These are phyloP conservation scores for Ustilago curta DNA, from an alignment of 1,284 basidiomycete species.

Conservation along the genomic window DNA sequence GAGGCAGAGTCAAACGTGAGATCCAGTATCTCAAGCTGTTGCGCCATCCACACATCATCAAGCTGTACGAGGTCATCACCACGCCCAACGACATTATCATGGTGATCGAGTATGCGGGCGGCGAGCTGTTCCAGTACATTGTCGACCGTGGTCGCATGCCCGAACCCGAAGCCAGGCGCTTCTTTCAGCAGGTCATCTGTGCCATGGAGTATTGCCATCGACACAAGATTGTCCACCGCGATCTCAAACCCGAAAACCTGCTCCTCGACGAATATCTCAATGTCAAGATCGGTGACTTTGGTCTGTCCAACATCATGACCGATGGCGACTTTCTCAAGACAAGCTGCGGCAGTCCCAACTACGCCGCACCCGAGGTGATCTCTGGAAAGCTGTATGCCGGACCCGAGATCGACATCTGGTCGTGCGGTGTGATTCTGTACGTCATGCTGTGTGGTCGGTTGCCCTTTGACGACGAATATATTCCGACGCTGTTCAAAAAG, in stretches of 20 bases:
- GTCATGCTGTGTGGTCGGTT: slow-evolving; percentile 68
- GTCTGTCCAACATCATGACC: slow-evolving; percentile 68
- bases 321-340: slow-evolving; percentile 69
- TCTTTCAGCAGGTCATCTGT: slow-evolving; percentile 69
- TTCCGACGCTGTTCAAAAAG: slow-evolving; percentile 69
- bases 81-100: slow-evolving; percentile 69
- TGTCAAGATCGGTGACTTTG: slow-evolving; percentile 69
- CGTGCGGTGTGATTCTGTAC: slow-evolving; percentile 68
- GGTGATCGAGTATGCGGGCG: slow-evolving; percentile 69
- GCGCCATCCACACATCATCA: slow-evolving; percentile 69
- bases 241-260: slow-evolving; percentile 68
- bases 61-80: slow-evolving; percentile 69
- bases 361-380: slow-evolving; percentile 69
- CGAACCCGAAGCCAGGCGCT: slow-evolving; percentile 65
- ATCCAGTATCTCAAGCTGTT: slow-evolving; percentile 68
- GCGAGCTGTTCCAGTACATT: slow-evolving; percentile 69
- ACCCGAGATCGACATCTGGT: slow-evolving; percentile 69
- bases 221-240: slow-evolving; percentile 68
- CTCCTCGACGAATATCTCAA: slow-evolving; percentile 67
- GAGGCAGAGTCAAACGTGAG: slow-evolving; percentile 83
- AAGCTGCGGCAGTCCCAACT: slow-evolving; percentile 68
- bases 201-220: slow-evolving; percentile 68
- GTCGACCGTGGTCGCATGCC: slow-evolving; percentile 67
- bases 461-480: slow-evolving; percentile 69
- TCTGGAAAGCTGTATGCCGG: slow-evolving; percentile 67